These are phyloP conservation scores for Paramecium pentaurelia DNA, from an alignment of 73 alveolate genomes.

Conservation along the genomic window DNA sequence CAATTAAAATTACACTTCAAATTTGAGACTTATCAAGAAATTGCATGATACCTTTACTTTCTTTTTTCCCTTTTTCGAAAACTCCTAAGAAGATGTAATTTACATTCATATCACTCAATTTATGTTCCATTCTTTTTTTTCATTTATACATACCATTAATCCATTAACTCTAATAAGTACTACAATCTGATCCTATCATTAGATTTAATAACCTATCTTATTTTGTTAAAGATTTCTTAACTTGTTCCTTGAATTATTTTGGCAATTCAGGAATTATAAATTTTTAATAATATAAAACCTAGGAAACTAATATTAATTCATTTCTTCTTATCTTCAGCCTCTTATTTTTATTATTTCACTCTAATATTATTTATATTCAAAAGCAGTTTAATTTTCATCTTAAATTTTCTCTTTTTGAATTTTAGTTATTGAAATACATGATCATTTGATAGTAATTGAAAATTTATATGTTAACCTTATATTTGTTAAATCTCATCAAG, in stretches of 20 bases:
- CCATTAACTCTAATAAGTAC: neutral
- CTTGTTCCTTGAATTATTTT: neutral
- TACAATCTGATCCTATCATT: neutral
- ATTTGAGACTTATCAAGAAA: conserved; percentile 65
- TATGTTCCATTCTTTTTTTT: neutral
- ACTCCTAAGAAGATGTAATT: neutral
- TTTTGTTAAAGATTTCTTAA: neutral
- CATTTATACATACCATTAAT: neutral
- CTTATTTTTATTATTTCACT: neutral
- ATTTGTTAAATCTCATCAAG: neutral
- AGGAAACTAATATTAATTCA: neutral
- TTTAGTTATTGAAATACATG: neutral
- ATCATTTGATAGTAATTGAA: neutral
- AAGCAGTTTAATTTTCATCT: neutral
- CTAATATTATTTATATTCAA: neutral
- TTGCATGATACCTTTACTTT: conserved; percentile 74
- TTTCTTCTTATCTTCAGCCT: neutral
- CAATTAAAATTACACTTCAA: conserved; percentile 53
- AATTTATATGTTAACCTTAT: neutral
- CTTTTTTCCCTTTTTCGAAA: neutral
- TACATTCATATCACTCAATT: too few relatives aligned
- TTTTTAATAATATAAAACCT: neutral
- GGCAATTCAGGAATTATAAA: neutral
- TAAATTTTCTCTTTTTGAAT: neutral
- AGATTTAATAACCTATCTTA: neutral